Base-by-base conservation (phyloP, 805 yeast species). In the Candida ponderosae region DNA sequence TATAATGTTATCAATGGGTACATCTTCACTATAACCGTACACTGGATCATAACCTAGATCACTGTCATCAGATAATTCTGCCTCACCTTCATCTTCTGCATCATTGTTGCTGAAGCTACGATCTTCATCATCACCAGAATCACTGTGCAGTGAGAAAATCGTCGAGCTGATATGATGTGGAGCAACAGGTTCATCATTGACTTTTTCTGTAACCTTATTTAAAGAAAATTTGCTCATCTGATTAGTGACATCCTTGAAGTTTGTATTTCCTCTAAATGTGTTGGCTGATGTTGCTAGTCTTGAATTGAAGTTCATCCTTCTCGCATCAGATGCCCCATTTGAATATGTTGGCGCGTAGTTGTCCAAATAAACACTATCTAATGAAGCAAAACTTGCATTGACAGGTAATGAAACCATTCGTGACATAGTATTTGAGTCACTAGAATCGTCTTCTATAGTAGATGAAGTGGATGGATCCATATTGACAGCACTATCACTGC, bases 301-400 rank as follows among this genome's bases (percentile, higher is more conserved):
- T n/a, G n/a, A n/a, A n/a, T n/a, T n/a, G n/a, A n/a, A n/a, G n/a
- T n/a, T n/a, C n/a, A n/a, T n/a, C n/a, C 28, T 9, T 24, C 28
- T 24, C 14, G 28, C 28, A 24, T 24, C 14, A 13, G 28, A 24
- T 8, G 28, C 13, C 11, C 14, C 28, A 6, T 13, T 24, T 8
- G 14, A 8, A 24, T 24, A 24, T 8, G n/a, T n/a, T 9, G 48
- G 38, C 2, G 51, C 68, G 41, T 68, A 66, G 41, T 68, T 72
- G 36, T 76, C 81, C 45, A 76, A 71, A 51, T 79, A 78, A 41
- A 74, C 70, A 53, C 88, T 77, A 50, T 80, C 88, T 51, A 83
- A 60, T 0, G 89, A 81, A 1, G 90, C 90, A 64, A 81, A 81
- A 43, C 88, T 80, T 31, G 83, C 84, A 42, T 76, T 79, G 14